phyloP scores from a whole-genome alignment of 2,329 filamentous ascomycete genomes.

The Colletotrichum gloeosporioides region DNA sequence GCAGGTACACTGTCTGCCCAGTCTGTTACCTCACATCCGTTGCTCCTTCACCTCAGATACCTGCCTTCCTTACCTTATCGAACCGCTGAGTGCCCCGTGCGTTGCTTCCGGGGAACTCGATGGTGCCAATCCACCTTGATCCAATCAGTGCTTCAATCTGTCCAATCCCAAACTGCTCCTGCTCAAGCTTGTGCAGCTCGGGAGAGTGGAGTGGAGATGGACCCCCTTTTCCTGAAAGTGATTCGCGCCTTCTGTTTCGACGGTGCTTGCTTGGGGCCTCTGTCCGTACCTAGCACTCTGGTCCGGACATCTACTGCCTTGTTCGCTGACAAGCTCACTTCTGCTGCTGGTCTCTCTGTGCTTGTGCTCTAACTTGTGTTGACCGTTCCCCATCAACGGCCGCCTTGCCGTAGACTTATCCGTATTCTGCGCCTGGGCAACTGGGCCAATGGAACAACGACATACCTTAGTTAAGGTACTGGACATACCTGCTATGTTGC shows the following conservation, averaged over 20 bases:
- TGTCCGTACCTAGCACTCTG: background rate
- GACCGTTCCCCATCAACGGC: background rate
- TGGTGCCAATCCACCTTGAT: background rate
- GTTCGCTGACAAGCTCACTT: background rate
- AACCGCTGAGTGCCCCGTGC: background rate
- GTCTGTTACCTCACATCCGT: background rate
- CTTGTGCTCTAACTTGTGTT: background rate
- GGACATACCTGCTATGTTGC: background rate
- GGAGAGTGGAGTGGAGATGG: constrained; percentile 18
- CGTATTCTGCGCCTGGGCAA: background rate
- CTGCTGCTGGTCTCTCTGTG: background rate
- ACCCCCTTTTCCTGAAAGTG: constrained; percentile 15
- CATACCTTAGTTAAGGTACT: background rate
- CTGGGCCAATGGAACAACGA: background rate
- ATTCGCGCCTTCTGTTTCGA: constrained; percentile 18
- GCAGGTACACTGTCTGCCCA: background rate
- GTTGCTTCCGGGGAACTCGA: constrained; percentile 4
- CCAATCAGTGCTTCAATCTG: background rate
- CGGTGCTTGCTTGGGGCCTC: constrained; percentile 7
- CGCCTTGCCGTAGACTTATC: background rate
- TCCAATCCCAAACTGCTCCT: background rate
- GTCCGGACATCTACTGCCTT: constrained; percentile 9
- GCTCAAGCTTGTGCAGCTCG: constrained; percentile 5
- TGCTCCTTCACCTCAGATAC: background rate
- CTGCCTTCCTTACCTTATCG: background rate